Evolutionary conservation across 768 basidiomycete genomes (phyloP).

Genomic region (Auricularia cornea): DNA sequence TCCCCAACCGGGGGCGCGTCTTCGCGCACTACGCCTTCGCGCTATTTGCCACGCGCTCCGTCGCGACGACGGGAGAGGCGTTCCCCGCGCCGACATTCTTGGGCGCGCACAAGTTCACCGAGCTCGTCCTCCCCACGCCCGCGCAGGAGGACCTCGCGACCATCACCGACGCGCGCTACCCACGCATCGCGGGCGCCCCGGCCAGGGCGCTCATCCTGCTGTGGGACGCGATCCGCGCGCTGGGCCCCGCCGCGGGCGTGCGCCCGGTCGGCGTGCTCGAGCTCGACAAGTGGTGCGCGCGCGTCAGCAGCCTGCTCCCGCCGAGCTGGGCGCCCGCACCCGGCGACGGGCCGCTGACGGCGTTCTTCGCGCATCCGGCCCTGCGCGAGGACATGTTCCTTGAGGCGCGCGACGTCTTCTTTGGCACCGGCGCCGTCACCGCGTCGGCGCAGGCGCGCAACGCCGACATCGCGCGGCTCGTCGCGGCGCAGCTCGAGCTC

Average conservation of each 20-base stretch:
- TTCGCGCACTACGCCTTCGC: constrained; percentile 73
- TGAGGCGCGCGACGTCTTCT: constrained; percentile 87
- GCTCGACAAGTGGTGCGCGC: constrained; percentile 72
- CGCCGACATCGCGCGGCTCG: constrained; percentile 40
- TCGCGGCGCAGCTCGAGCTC: constrained; percentile 58
- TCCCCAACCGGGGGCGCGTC: constrained; percentile 68
- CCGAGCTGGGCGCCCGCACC: constrained; percentile 14
- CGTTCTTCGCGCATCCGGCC: constrained; percentile 58
- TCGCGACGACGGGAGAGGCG: constrained; percentile 34
- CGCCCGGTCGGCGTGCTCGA: constrained; percentile 69
- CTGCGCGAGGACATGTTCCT: constrained; percentile 84
- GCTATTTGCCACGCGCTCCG: constrained; percentile 82
- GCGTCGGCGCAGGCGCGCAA: constrained; percentile 41
- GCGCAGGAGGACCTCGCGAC: constrained; percentile 54
- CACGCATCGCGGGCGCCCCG: constrained; percentile 43
- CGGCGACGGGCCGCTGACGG: constrained; percentile 35
- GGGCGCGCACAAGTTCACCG: constrained; percentile 76
- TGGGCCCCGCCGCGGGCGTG: constrained; percentile 39
- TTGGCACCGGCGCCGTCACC: constrained; percentile 58
- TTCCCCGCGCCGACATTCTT: constrained; percentile 65
- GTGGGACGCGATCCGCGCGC: constrained; percentile 54
- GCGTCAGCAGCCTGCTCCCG: constrained; percentile 58
- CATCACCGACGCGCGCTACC: constrained; percentile 65
- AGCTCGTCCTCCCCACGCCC: constrained; percentile 57
- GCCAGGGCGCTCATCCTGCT: constrained; percentile 49